Percentiles rank a stretch among this genome's conserved stretches.
Evolutionary conservation across 768 basidiomycete species (phyloP).

Genomic region (Sistotremastrum suecicum): DNA sequence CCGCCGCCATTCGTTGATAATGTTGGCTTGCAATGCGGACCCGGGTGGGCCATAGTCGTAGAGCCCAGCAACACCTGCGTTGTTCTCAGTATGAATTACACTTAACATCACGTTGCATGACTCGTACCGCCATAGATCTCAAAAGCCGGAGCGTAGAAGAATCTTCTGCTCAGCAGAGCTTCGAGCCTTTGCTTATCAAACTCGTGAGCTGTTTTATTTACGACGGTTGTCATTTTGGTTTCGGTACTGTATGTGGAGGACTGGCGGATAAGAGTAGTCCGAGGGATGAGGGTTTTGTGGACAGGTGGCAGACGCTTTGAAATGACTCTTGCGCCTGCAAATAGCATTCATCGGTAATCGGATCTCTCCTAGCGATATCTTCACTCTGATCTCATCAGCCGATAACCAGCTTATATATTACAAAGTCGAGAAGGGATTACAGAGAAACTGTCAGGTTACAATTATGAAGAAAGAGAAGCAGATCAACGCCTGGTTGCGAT

Average conservation of each 20-base stretch:
- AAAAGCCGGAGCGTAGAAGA: conserved; percentile 97
- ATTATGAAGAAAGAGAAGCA: no score
- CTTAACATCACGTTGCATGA: conserved; percentile 1
- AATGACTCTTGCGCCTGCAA: no score
- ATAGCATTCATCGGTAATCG: no score
- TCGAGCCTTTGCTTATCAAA: conserved; percentile 86
- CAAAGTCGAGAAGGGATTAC: no score
- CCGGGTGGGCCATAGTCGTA: conserved; percentile 98
- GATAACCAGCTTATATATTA: no score
- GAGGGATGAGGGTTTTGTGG: no score
- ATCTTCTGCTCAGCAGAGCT: conserved; percentile 72
- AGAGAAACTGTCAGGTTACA: no score
- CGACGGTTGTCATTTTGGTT: conserved; percentile 9
- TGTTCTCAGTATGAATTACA: conserved; percentile 1
- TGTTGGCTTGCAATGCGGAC: conserved; percentile 90
- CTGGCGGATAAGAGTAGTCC: no score
- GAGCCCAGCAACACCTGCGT: conserved; percentile 81
- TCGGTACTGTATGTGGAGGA: neutral
- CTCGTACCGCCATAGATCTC: conserved; percentile 93
- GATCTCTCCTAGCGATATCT: no score
- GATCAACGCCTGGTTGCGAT: no score
- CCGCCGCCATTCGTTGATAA: conserved; percentile 90
- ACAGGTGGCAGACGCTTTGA: no score
- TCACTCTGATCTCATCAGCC: no score
- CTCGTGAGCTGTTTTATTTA: conserved; percentile 73